Conservation (phyloP, 345 rosid species). For the Hypericum androsaemum region DNA sequence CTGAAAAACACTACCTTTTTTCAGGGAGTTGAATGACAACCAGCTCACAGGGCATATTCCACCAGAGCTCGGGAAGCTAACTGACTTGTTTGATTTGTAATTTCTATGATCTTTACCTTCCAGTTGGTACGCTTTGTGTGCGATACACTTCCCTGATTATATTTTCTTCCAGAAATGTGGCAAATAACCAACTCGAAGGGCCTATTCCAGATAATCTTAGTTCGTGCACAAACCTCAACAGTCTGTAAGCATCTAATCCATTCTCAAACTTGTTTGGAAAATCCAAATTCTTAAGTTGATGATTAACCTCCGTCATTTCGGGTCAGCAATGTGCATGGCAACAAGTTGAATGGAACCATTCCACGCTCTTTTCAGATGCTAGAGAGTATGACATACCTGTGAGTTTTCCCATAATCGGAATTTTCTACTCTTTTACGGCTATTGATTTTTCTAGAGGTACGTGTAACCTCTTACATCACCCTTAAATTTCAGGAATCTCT, state of each 20-base stretch:
- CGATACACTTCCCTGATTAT: constrained; percentile 1
- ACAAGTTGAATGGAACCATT: constrained; percentile 65
- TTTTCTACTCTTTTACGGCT: not conserved
- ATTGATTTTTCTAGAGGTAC: not conserved
- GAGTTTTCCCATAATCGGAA: constrained; percentile 22
- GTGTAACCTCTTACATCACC: not conserved
- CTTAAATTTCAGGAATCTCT: constrained; percentile 51
- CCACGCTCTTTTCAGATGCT: constrained; percentile 72
- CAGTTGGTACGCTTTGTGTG: not conserved
- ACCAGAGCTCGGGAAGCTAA: constrained; percentile 90
- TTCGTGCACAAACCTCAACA: constrained; percentile 81
- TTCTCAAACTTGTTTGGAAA: not conserved
- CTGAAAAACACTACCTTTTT: constrained; percentile 6
- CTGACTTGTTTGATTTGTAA: constrained; percentile 90
- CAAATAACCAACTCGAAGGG: constrained; percentile 72
- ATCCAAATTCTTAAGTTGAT: constrained; percentile 1
- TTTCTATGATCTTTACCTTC: constrained; percentile 14
- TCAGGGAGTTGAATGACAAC: constrained; percentile 91
- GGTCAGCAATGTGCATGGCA: constrained; percentile 74
- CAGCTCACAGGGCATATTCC: constrained; percentile 63
- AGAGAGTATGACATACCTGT: constrained; percentile 90
- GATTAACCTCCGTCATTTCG: constrained; percentile 12
- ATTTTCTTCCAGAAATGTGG: constrained; percentile 55
- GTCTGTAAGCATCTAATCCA: constrained; percentile 46
- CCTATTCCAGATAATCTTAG: constrained; percentile 80